These are phyloP conservation scores for Lunasporangiospora selenospora DNA, from an alignment of 192 early-diverging fungal species.

Conservation along the genomic window DNA sequence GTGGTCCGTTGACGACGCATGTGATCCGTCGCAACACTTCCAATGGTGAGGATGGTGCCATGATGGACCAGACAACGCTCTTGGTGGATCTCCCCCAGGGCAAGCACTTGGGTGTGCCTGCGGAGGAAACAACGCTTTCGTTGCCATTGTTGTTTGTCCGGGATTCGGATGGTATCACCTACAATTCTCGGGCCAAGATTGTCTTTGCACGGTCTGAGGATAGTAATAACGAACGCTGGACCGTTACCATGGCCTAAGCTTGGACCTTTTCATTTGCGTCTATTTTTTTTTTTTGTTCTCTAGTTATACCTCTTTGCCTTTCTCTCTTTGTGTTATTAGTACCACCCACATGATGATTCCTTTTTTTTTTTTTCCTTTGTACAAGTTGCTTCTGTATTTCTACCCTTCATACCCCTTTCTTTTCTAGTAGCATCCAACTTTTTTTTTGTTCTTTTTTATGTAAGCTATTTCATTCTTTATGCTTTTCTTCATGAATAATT, in stretches of 20 bases:
- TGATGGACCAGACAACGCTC: constrained; percentile 6
- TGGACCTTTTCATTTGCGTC: too few species aligned
- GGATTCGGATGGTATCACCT: constrained; percentile 2
- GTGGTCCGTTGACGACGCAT: constrained; percentile 35
- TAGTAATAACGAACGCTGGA: constrained; percentile 5
- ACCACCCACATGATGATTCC: too few species aligned
- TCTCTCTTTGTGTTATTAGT: too few species aligned
- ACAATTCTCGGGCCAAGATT: constrained; percentile 8
- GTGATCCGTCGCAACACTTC: constrained; percentile 1
- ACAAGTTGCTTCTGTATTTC: too few species aligned
- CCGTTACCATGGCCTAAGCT: neutral
- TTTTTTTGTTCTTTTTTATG: too few species aligned
- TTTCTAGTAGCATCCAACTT: too few species aligned
- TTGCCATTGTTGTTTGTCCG: constrained; percentile 7
- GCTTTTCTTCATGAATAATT: too few species aligned
- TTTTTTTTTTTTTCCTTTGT: too few species aligned
- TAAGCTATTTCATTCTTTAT: too few species aligned
- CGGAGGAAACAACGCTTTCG: neutral
- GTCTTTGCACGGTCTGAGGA: neutral
- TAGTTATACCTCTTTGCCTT: too few species aligned
- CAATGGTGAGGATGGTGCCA: neutral
- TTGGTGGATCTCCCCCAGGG: constrained; percentile 6
- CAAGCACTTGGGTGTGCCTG: neutral
- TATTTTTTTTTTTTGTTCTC: too few species aligned
- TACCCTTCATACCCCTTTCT: too few species aligned